Evolutionary conservation across 768 basidiomycete genomes (phyloP).

Genomic region (Tulasnella sp.): DNA sequence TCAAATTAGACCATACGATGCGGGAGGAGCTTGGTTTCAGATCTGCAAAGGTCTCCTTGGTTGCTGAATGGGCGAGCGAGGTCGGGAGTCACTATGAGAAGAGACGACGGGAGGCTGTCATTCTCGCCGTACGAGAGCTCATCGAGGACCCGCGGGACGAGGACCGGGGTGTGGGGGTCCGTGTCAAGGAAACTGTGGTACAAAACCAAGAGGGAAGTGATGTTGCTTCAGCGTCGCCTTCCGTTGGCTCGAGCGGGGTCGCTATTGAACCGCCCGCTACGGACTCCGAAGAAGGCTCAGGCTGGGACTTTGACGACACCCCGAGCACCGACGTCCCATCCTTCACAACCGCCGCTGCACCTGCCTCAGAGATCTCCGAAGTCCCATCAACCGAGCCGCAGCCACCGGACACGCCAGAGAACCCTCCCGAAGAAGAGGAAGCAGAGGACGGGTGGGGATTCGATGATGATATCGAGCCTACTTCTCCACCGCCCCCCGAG

Average conservation of each 20-base stretch:
- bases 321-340: constrained; percentile 38
- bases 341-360: constrained; percentile 29
- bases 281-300: constrained; percentile 44
- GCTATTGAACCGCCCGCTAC: not conserved
- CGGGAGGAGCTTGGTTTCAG: constrained; percentile 55
- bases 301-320: constrained; percentile 56
- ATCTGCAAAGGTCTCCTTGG: constrained; percentile 51
- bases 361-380: constrained; percentile 37
- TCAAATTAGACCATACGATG: constrained; percentile 64
- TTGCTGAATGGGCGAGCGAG: constrained; percentile 70
- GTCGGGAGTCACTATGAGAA: constrained; percentile 78
- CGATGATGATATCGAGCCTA: constrained; percentile 46
- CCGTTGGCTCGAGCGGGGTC: constrained; percentile 3
- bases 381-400: constrained; percentile 29
- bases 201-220: not conserved
- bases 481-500: constrained; percentile 5
- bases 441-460: constrained; percentile 49
- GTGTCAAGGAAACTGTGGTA: constrained; percentile 23
- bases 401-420: not conserved
- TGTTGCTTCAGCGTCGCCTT: not conserved
- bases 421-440: constrained; percentile 25
- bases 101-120: constrained; percentile 65
- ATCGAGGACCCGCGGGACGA: constrained; percentile 45
- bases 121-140: constrained; percentile 62
- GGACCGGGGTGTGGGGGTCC: constrained; percentile 32